phyloP scores from a whole-genome alignment of 73 alveolate species.

The Paraurostyla sp. region DNA sequence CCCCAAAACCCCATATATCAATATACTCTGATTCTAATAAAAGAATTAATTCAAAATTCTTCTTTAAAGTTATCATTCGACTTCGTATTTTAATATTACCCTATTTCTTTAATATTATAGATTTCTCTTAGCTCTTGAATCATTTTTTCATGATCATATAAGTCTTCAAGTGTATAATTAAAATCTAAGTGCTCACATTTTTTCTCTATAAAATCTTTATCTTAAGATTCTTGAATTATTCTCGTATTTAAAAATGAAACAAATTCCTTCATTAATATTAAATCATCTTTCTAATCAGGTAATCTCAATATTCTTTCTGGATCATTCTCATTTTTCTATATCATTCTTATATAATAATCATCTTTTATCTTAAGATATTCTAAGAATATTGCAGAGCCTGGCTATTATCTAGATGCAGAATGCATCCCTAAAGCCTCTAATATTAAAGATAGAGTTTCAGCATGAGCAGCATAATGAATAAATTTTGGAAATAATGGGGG shows the following conservation, averaged over 20 bases:
- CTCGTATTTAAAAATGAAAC: background rate
- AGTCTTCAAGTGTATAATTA: background rate
- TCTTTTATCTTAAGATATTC: background rate
- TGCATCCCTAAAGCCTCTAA: constrained; percentile 35
- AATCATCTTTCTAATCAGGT: background rate
- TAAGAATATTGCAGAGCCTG: constrained; percentile 37
- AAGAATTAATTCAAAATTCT: too few species aligned
- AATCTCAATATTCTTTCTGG: background rate
- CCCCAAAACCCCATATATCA: too few species aligned
- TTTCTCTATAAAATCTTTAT: background rate
- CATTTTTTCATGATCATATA: background rate
- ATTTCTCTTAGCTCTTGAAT: too few species aligned
- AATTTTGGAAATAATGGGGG: constrained; percentile 26
- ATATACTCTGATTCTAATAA: too few species aligned
- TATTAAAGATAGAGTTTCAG: constrained; percentile 39
- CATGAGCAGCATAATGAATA: constrained; percentile 55
- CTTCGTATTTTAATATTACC: too few species aligned
- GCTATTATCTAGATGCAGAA: background rate
- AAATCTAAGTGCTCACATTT: background rate
- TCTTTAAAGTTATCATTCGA: too few species aligned
- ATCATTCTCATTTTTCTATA: background rate
- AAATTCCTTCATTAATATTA: background rate
- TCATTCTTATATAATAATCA: background rate
- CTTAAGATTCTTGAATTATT: background rate
- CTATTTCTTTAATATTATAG: too few species aligned